Conservation (phyloP, 1,139 yeast species). For the Yamadazyma pseudoaaseri region DNA sequence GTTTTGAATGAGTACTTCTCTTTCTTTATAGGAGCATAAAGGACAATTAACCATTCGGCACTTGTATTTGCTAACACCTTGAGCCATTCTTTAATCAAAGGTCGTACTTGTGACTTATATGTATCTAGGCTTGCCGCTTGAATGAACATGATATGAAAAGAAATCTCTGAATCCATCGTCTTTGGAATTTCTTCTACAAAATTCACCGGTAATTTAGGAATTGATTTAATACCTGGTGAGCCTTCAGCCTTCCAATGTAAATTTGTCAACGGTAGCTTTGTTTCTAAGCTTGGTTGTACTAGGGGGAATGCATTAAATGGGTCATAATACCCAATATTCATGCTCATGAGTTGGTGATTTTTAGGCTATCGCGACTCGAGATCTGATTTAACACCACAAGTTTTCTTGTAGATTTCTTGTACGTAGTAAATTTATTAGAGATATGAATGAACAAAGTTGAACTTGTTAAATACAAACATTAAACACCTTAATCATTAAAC, state of each 20-base stretch:
- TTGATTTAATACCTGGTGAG: constrained; percentile 55
- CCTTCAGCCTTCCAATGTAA: constrained; percentile 75
- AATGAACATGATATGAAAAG: constrained; percentile 68
- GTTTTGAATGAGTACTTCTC: constrained; percentile 50
- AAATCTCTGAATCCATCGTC: constrained; percentile 39
- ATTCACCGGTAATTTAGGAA: constrained; percentile 58
- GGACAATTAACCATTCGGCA: constrained; percentile 62
- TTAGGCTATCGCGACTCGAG: neutral
- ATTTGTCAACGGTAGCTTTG: constrained; percentile 64
- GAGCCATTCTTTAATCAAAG: constrained; percentile 81
- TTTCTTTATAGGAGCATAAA: constrained; percentile 49
- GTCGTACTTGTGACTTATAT: constrained; percentile 77
- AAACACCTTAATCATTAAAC: too few relatives aligned
- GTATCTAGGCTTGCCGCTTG: constrained; percentile 66
- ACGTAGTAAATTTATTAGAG: too few relatives aligned
- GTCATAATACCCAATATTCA: constrained; percentile 70
- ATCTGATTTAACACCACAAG: neutral
- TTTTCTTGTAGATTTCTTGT: too few relatives aligned
- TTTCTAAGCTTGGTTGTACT: constrained; percentile 50
- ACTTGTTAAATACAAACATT: too few relatives aligned
- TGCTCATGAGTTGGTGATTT: constrained; percentile 5
- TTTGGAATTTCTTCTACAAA: constrained; percentile 63
- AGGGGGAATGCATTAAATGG: constrained; percentile 70
- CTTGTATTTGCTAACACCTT: constrained; percentile 39
- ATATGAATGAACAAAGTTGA: too few relatives aligned